Conservation (phyloP, 371 early-diverging fungal species). For the Rhizomucor pusillus region DNA sequence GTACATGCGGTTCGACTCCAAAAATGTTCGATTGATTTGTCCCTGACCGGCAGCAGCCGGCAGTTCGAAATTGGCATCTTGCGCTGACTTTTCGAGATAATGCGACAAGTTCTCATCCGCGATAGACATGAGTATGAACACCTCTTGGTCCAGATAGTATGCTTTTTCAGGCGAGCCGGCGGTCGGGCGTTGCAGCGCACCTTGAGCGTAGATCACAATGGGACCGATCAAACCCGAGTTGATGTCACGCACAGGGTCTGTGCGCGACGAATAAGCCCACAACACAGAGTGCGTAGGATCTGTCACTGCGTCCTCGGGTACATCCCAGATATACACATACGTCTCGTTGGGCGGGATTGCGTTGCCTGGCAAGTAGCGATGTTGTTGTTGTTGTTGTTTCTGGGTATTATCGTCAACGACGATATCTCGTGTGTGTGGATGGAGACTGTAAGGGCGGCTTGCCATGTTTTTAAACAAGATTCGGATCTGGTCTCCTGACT, state of each 20-base stretch:
- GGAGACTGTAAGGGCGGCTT: conserved; percentile 39
- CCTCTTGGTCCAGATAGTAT: conserved; percentile 36
- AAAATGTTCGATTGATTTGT: conserved; percentile 21
- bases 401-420: too few species aligned
- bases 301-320: conserved; percentile 21
- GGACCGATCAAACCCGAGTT: conserved; percentile 49
- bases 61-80: conserved; percentile 18
- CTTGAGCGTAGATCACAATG: conserved; percentile 42
- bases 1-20: conserved; percentile 50
- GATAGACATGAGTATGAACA: conserved; percentile 42
- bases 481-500: conserved; percentile 46
- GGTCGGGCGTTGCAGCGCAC: conserved; percentile 23
- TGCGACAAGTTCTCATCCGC: conserved; percentile 44
- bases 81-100: conserved; percentile 31
- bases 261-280: conserved; percentile 46
- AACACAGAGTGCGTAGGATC: conserved; percentile 32
- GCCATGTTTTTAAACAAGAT: conserved; percentile 45
- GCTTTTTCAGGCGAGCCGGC: conserved; percentile 26
- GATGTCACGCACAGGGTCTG: conserved; percentile 31
- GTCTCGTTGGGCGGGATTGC: conserved; percentile 29
- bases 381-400: too few species aligned
- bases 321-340: conserved; percentile 48
- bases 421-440: conserved; percentile 34
- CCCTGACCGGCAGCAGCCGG: conserved; percentile 8
- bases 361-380: conserved; percentile 15